Evolutionary conservation across 1,139 yeast species (phyloP), one percentile per base, ranked within the genome.

Genomic region (Eremothecium gossypii): DNA sequence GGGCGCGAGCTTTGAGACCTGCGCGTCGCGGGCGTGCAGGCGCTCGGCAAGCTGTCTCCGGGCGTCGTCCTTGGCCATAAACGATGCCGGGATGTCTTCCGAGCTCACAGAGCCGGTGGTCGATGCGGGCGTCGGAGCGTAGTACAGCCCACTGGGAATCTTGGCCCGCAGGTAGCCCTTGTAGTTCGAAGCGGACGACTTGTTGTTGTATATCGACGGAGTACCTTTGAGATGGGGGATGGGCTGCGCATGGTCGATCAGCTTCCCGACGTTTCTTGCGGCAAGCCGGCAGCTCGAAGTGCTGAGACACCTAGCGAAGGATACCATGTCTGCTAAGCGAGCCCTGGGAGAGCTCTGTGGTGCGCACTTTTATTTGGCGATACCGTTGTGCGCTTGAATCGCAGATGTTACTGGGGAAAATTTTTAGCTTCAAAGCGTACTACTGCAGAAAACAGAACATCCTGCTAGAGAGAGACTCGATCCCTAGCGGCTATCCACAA

Each of bases 1-100:
- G 14, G 65, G 64, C 1, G 58, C 63, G 36, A 43, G 36, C 31
- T 41, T 42, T 9, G 54, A 47, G 23, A 48, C 43, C n/a, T 45
- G 39, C n/a, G 41, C 46, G 34, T 55, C 52, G 2, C 39, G 39
- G 3, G 40, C 34, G 23, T 48, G 45, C 13, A 49, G 38, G 10
- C 44, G 42, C 26, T 46, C 47, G 13, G 48, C 45, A 14, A 51
- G 36, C 7, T 38, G 37, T 20, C 50, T 49, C 40, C 63, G 50
- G 14, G 60, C 55, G 41, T 61, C 65, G 34, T 50, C 49, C 14
- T 46, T 42, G n/a, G 58, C 50, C 34, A 61, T 37, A 39, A 61
- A 61, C 2, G 58, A 50, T n/a, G 46, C 41, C 4, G 66, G 66
- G 39, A 59, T 51, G 6, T 62, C 58, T 46, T 61, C 66, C 40